A percentile compares a stretch with the other conserved stretches of the same genome.
phyloP scores from a whole-genome alignment of 805 yeast species.

The Candida yuanshanica region DNA sequence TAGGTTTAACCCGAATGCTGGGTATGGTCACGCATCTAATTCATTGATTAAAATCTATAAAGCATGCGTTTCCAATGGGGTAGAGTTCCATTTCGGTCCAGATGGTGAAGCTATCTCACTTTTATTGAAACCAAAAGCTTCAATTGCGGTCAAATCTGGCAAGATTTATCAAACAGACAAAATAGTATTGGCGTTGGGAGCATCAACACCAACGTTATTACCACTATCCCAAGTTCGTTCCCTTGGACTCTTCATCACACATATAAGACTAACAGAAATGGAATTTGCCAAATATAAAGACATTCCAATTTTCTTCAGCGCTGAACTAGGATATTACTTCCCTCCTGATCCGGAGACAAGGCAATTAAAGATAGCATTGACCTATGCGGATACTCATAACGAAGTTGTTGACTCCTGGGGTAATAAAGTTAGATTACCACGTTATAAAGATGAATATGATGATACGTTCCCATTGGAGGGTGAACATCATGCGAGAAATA shows the following conservation, averaged over 20 bases:
- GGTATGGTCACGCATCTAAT: slow-evolving; percentile 37
- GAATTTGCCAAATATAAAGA: slow-evolving; percentile 31
- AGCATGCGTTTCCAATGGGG: slow-evolving; percentile 27
- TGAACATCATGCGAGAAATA: slow-evolving; percentile 21
- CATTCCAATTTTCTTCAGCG: slow-evolving; percentile 38
- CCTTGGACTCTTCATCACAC: slow-evolving; percentile 33
- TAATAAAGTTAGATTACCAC: slow-evolving; percentile 29
- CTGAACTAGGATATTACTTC: slow-evolving; percentile 40
- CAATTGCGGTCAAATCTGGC: slow-evolving; percentile 25
- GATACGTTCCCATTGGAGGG: slow-evolving; percentile 32
- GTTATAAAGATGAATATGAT: slow-evolving; percentile 24
- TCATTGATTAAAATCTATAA: slow-evolving; percentile 29
- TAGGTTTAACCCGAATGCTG: slow-evolving; percentile 36
- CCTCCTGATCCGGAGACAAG: slow-evolving; percentile 38
- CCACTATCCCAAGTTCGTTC: slow-evolving; percentile 30
- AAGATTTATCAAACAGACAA: slow-evolving; percentile 22
- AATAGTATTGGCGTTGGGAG: slow-evolving; percentile 33
- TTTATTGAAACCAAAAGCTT: slow-evolving; percentile 3
- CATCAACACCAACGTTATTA: slow-evolving; percentile 30
- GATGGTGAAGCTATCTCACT: slow-evolving; percentile 22
- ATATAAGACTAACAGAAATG: slow-evolving; percentile 29
- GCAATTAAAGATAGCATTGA: slow-evolving; percentile 33
- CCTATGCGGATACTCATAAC: slow-evolving; percentile 25
- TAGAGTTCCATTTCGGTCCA: slow-evolving; percentile 29
- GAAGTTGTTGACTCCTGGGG: slow-evolving; percentile 12